These are phyloP conservation scores for Podospora pseudoanserina DNA, from an alignment of 495 filamentous ascomycete species.

Conservation along the genomic window DNA sequence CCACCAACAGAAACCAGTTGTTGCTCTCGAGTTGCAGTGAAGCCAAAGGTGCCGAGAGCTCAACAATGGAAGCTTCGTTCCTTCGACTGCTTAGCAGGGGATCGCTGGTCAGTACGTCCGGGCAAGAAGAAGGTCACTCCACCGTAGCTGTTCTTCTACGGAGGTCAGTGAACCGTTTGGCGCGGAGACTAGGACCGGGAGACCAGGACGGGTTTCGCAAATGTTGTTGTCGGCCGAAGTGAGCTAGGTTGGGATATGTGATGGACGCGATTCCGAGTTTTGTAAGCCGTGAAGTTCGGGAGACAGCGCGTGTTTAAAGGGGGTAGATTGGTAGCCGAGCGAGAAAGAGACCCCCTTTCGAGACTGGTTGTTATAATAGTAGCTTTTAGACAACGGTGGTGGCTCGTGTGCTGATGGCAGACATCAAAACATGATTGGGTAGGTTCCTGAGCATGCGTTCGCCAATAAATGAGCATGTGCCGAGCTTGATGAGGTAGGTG, in stretches of 20 bases:
- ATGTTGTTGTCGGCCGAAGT: background rate
- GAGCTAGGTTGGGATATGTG: background rate
- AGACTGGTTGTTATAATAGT: constrained; percentile 19
- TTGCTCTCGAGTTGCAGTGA: background rate
- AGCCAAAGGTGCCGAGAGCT: background rate
- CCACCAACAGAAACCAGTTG: background rate
- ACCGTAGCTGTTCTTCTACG: background rate
- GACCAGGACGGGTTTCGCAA: background rate
- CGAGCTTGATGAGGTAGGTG: constrained; percentile 29
- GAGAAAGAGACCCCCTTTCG: constrained; percentile 17
- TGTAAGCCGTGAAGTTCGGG: background rate
- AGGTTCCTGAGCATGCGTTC: constrained; percentile 21
- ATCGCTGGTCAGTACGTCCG: background rate
- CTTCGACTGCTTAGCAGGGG: background rate
- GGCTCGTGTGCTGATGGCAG: constrained; percentile 32
- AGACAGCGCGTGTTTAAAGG: constrained; percentile 14
- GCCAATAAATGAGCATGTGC: constrained; percentile 41
- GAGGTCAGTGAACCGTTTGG: background rate
- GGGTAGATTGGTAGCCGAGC: constrained; percentile 18
- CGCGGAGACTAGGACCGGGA: background rate
- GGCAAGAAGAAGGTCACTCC: background rate
- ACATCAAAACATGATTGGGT: constrained; percentile 46
- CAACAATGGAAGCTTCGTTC: background rate
- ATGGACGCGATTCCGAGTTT: constrained; percentile 7
- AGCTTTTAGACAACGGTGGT: constrained; percentile 33